phyloP scores from a whole-genome alignment of 2,329 filamentous ascomycete genomes.

The Colletotrichum abscissum region DNA sequence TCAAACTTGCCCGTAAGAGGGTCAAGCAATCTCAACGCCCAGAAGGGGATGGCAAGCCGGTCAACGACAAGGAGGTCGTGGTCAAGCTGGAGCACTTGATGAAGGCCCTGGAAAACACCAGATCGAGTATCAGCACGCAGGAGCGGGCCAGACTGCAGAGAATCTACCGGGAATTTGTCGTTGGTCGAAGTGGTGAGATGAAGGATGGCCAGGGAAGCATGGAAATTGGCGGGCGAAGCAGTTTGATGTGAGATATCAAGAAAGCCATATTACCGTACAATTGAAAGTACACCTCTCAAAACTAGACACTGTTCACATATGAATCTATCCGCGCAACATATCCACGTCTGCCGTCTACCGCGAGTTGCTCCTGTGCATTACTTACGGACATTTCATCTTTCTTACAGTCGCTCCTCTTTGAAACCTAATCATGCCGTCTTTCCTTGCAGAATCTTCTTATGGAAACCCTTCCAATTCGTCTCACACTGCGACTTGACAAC shows the following conservation, averaged over 20 bases:
- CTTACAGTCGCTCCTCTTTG: neutral
- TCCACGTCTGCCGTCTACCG: neutral
- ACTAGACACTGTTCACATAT: neutral
- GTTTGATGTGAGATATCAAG: conserved; percentile 77
- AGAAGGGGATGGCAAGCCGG: conserved; percentile 42
- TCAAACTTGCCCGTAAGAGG: conserved; percentile 75
- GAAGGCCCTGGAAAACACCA: conserved; percentile 79
- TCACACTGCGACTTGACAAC: conserved; percentile 64
- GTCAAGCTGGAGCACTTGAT: conserved; percentile 88
- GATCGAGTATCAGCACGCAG: conserved; percentile 83
- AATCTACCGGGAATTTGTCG: conserved; percentile 94
- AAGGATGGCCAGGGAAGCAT: conserved; percentile 90
- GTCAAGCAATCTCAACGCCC: conserved; percentile 47
- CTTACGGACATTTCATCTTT: neutral
- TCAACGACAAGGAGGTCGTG: conserved; percentile 74
- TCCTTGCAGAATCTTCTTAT: conserved; percentile 55
- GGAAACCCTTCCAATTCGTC: conserved; percentile 60
- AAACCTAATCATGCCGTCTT: neutral
- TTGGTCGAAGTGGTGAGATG: conserved; percentile 94
- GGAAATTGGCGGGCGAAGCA: conserved; percentile 92
- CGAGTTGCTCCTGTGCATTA: neutral
- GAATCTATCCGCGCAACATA: neutral
- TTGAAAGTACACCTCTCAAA: neutral
- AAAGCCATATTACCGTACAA: neutral
- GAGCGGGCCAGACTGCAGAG: conserved; percentile 79